Conservation (phyloP, 176 grass and related monocot genomes). For the Poa pratensis region DNA sequence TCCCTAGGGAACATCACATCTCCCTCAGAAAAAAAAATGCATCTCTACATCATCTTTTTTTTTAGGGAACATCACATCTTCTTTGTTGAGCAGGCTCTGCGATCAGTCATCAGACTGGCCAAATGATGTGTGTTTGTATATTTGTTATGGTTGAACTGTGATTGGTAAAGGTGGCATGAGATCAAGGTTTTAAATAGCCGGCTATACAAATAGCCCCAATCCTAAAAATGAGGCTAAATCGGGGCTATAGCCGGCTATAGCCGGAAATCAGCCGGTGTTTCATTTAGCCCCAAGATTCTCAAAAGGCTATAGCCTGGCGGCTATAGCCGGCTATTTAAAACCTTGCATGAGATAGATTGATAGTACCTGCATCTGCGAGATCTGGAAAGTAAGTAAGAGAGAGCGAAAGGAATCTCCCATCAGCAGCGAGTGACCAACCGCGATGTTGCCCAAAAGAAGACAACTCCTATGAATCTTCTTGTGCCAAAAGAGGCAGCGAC, state of each 20-base stretch:
- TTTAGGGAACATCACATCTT: neutral
- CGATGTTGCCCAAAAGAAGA: neutral
- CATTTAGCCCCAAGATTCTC: too few species aligned
- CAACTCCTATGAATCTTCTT: slow-evolving; percentile 32
- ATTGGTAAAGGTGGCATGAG: neutral
- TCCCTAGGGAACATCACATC: too few species aligned
- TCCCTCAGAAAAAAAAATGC: too few species aligned
- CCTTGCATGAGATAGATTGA: too few species aligned
- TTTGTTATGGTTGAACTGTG: neutral
- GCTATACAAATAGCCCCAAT: too few species aligned
- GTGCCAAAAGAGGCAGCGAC: slow-evolving; percentile 37
- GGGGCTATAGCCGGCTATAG: too few species aligned
- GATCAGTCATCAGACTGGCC: neutral
- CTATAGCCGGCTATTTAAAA: too few species aligned
- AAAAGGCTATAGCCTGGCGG: too few species aligned
- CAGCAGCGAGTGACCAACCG: neutral
- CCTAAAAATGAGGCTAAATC: too few species aligned
- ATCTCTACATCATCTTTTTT: too few species aligned
- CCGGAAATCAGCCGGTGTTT: too few species aligned
- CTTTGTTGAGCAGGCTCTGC: neutral
- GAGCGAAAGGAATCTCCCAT: neutral
- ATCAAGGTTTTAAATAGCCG: too few species aligned
- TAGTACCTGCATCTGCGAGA: slow-evolving; percentile 11
- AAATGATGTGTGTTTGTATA: neutral
- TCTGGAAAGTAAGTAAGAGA: neutral